Percentiles rank a stretch among this genome's conserved stretches.
phyloP scores from a whole-genome alignment of 2,329 filamentous ascomycete genomes.

The Pseudopithomyces chartarum region DNA sequence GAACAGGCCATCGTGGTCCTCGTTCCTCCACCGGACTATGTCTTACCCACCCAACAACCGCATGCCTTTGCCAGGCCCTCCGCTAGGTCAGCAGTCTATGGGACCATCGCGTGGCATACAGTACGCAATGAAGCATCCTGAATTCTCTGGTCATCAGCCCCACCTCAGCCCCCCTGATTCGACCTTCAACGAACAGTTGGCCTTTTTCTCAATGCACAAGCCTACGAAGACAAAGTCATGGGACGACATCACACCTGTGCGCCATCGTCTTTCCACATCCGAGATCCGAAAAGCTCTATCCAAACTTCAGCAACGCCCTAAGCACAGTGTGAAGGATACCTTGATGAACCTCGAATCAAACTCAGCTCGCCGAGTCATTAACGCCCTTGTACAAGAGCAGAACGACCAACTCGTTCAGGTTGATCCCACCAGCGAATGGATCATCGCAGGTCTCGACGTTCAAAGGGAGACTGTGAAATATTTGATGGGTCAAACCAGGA shows the following conservation, averaged over 20 bases:
- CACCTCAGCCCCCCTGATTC: neutral
- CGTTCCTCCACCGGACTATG: neutral
- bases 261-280: slow-evolving; percentile 25
- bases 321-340: slow-evolving; percentile 21
- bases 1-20: neutral
- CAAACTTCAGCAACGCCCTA: slow-evolving; percentile 25
- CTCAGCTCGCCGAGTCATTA: slow-evolving; percentile 29
- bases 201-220: slow-evolving; percentile 33
- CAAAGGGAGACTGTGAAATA: slow-evolving; percentile 17
- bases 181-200: slow-evolving; percentile 23
- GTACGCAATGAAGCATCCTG: neutral
- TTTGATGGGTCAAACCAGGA: slow-evolving; percentile 2
- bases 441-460: slow-evolving; percentile 33
- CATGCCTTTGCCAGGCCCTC: neutral
- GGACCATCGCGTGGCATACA: neutral
- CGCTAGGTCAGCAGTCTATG: neutral
- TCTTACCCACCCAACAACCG: neutral
- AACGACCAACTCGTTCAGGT: slow-evolving; percentile 25
- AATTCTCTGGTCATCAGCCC: neutral
- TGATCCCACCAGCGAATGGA: slow-evolving; percentile 32
- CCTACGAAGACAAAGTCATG: slow-evolving; percentile 25
- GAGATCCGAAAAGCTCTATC: slow-evolving; percentile 28
- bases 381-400: slow-evolving; percentile 34
- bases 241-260: slow-evolving; percentile 30
- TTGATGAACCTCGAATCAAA: slow-evolving; percentile 32